Evolutionary conservation across 169 alveolate genomes (phyloP), one percentile per base, ranked within the genome.

Genomic region (Eimeria sp.): DNA sequence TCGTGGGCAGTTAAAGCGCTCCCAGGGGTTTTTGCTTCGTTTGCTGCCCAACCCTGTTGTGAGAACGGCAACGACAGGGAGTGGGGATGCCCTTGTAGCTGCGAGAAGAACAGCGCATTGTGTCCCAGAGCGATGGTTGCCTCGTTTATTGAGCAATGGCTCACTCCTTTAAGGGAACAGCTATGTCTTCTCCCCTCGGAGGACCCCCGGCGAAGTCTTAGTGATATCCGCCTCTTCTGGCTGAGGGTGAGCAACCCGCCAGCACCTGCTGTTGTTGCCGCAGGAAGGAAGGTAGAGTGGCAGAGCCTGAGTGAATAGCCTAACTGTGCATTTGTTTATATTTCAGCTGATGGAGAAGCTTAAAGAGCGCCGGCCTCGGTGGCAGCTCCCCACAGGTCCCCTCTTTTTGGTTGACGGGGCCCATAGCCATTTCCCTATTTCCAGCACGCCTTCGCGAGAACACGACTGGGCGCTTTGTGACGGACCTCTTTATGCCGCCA

Each of bases 181-280:
- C 91, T 85, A 6, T 85, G 66, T 16, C 64, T 25, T 33, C 78
- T 85, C 46, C 91, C 91, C 43, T n/a, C 76, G 37, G 80, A 85
- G 62, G 91, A 62, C 60, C 80, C 91, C 13, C 60, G 78, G 78
- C 91, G 76, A 58, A 85, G 66, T 54, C 91, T 85, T 58, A 64
- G 80, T 18, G 76, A 58, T 78, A 56, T 85, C 43, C 91, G 91
- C 76, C 10, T 46, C 60, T 85, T 85, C 33, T 85, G 91, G 91
- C 37, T 85, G 4, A 60, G 37, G 71, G 91, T 85, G 80, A 18
- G 91, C 46, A 23, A 64, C 27, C 43, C 9, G 82, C 6, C 54
- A 30, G 18, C 80, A n/a, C 87, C 25, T 4, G 16, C 66, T 25
- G 27, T 40, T 74, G 85, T 40, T 40, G 54, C 62, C 40, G 23